Base-by-base conservation (phyloP, 2,329 filamentous ascomycete genomes). In the Cladorrhinum sp. region DNA sequence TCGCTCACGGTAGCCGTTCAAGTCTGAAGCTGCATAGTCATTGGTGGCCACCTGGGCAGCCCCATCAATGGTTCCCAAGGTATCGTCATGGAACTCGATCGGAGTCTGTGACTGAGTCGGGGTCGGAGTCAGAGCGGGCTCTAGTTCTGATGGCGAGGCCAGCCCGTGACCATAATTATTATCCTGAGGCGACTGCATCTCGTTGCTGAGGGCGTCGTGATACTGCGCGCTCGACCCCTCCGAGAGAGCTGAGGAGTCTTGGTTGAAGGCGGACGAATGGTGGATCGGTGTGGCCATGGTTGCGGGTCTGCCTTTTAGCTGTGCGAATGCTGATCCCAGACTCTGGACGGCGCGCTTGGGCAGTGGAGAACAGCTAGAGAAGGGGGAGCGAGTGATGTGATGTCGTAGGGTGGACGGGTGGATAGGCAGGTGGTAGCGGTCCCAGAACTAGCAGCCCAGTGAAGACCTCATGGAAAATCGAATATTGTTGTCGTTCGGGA, bases 231-330 rank as follows among this genome's bases (percentile, higher is more conserved):
- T 74, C 63, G 80, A 81, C 75, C 79, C 80, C 69, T 75, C 74
- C 52, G 77, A 76, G 33, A 80, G 69, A 18, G 74, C 79, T 63
- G 79, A 79, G 64, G 78, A 79, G 80, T 86, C 82, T 82, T 84
- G 79, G 64, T 72, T 80, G 76, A 60, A 56, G 30, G 59, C 20
- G 36, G 55, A 28, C 30, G 54, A 49, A 46, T 36, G 54, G 18
- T 57, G 42, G 42, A 46, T 46, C 42, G 42, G 42, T 18, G 42
- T 52, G 54, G 52, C 48, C 33, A 53, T 52, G 50, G 52, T 59
- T 54, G 56, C 55, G 52, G 36, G 36, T 26, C 28, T 26, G 16
- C 7, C 23, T 28, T n/a, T 26, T 8, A 39, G 53, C 36, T 42
- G 39, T 57, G 21, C 20, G 39, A 48, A 30, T 18, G 53, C 39